These are phyloP conservation scores for Corchorus capsularis DNA, from an alignment of 345 rosid species.

Conservation along the genomic window DNA sequence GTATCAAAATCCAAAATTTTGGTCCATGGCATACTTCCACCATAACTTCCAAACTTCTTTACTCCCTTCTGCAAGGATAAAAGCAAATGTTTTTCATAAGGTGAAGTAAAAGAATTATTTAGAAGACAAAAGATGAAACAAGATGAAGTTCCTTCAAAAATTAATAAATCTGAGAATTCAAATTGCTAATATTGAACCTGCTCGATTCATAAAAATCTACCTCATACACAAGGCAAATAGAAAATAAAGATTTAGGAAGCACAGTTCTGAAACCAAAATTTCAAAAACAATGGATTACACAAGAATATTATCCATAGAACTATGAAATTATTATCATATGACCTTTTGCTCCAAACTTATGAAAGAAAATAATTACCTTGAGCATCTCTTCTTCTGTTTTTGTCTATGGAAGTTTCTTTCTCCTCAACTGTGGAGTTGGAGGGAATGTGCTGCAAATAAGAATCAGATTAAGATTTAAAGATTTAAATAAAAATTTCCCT, in stretches of 20 bases:
- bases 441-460: conserved; percentile 36
- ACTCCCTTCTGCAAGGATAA: conserved; percentile 43
- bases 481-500: too few species aligned
- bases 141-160: neutral
- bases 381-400: conserved; percentile 43
- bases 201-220: neutral
- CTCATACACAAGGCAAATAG: neutral
- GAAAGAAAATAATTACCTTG: conserved; percentile 33
- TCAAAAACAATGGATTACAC: neutral
- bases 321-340: neutral
- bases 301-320: neutral
- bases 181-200: neutral
- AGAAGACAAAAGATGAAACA: neutral
- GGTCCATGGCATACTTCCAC: conserved; percentile 40
- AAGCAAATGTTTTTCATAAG: neutral
- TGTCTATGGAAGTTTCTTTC: conserved; percentile 44
- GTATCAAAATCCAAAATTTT: conserved; percentile 42
- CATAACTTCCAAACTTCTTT: conserved; percentile 27
- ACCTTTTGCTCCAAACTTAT: neutral
- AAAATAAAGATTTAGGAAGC: neutral
- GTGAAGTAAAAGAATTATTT: neutral
- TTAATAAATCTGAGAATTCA: neutral
- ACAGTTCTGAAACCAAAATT: neutral
- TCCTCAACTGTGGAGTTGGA: conserved; percentile 29
- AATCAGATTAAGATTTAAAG: conserved; percentile 5